phyloP scores from a whole-genome alignment of 1,139 yeast genomes.

The Geotrichum restrictum region DNA sequence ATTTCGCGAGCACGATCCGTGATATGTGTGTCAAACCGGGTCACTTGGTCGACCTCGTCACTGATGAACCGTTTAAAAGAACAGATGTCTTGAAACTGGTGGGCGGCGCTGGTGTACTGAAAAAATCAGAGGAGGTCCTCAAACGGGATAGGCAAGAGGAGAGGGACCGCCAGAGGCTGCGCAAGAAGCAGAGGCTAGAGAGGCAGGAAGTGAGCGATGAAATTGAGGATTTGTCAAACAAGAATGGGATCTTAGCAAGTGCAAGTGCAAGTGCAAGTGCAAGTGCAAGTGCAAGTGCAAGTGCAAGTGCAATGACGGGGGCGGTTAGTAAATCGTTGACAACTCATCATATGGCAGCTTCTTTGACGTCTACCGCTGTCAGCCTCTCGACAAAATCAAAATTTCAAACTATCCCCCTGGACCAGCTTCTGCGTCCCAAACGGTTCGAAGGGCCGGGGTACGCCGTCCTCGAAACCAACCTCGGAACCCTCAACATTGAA shows the following conservation, averaged over 20 bases:
- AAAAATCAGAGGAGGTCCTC: slow-evolving; percentile 16
- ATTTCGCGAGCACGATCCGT: slow-evolving; percentile 34
- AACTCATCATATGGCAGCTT: slow-evolving; percentile 37
- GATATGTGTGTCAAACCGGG: slow-evolving; percentile 36
- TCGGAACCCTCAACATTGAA: slow-evolving; percentile 43
- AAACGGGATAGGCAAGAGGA: slow-evolving; percentile 17
- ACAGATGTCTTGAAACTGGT: slow-evolving; percentile 33
- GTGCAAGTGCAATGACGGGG: background rate
- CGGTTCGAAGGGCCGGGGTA: slow-evolving; percentile 35
- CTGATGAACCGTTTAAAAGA: slow-evolving; percentile 34
- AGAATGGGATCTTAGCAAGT: too few species aligned
- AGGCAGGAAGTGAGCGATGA: background rate
- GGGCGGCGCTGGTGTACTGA: slow-evolving; percentile 32
- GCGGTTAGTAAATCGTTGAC: slow-evolving; percentile 24
- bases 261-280: background rate
- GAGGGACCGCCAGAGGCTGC: background rate
- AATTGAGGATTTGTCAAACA: background rate
- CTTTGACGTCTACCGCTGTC: slow-evolving; percentile 38
- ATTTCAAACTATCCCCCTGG: slow-evolving; percentile 26
- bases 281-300: background rate
- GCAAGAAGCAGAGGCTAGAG: slow-evolving; percentile 4
- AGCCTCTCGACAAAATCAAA: slow-evolving; percentile 32
- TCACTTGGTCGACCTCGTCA: slow-evolving; percentile 36
- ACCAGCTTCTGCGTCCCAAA: slow-evolving; percentile 34
- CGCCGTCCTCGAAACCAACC: slow-evolving; percentile 40